Evolutionary conservation across 306 rosid genomes (phyloP), one percentile per base, ranked within the genome.

Genomic region (Rosa chinensis): DNA sequence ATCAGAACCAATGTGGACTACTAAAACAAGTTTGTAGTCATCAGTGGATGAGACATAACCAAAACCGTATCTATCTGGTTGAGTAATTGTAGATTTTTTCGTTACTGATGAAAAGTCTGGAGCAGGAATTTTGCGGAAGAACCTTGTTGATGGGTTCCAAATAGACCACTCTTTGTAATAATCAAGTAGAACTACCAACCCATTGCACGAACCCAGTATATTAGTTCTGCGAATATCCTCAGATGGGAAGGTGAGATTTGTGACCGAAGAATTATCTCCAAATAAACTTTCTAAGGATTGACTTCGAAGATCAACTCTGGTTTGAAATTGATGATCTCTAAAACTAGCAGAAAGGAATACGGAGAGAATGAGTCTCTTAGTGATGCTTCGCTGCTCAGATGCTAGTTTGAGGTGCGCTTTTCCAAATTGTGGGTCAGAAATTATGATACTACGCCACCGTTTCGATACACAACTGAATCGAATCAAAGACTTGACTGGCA

Each of bases 281-380:
- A 61, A 11, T 12, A 6, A 25, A 28, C 8, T 4, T 61, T 25
- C 18, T 25, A 25, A 61, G 5, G 39, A 61, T 3, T 61, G 35
- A 28, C 25, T 21, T 61, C 1, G 37, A 61, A 10, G 10, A 52
- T 5, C 58, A 43, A 43, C 10, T 43, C 9, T 43, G 47, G 47
- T 43, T 6, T 8, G 10, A 8, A 1, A 8, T 42, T 42, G 44
- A 42, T 42, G 44, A 42, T 8, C 47, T 43, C 10, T 43, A 43
- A n/a, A n/a, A n/a, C n/a, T n/a, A n/a, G n/a, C 32, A n/a, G 2
- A n/a, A n/a, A 35, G 64, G 13, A 0, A 1, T 8, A 58, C 5
- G 67, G 39, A 10, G 40, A 61, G 40, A 4, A 61, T 3, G 40
- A 61, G 40, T 61, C 67, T 61, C 18, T 8, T 23, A 1, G 8